These are phyloP conservation scores for Nephromyces sp. DNA, from an alignment of 169 alveolate genomes.

Conservation along the genomic window DNA sequence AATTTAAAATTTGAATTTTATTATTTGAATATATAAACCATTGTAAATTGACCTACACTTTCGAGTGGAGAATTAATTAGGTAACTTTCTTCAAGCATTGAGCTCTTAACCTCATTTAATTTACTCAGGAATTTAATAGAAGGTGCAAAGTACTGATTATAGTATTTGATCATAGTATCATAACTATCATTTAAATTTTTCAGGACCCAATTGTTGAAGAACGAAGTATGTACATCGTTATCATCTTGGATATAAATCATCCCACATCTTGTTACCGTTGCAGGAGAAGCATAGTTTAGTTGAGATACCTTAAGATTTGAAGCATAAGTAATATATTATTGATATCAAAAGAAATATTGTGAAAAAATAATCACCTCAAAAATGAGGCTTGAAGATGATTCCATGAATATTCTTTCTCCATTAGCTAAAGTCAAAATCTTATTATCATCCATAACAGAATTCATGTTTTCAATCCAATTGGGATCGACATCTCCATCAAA, in stretches of 20 bases:
- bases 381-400: slow-evolving; percentile 82
- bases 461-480: slow-evolving; percentile 93
- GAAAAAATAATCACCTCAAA: slow-evolving; percentile 79
- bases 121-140: no score
- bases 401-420: slow-evolving; percentile 88
- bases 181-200: slow-evolving; percentile 47
- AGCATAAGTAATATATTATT: no score
- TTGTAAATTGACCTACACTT: no score
- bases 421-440: slow-evolving; percentile 85
- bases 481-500: slow-evolving; percentile 96
- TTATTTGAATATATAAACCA: neutral
- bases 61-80: neutral
- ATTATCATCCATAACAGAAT: slow-evolving; percentile 95
- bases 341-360: no score
- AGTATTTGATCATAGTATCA: no score
- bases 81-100: neutral
- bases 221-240: slow-evolving; percentile 85
- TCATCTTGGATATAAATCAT: slow-evolving; percentile 88
- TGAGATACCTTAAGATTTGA: slow-evolving; percentile 62
- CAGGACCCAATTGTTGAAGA: slow-evolving; percentile 80
- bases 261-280: slow-evolving; percentile 95
- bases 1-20: neutral
- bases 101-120: slow-evolving; percentile 51
- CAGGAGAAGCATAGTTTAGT: slow-evolving; percentile 92
- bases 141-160: no score